Conservation (phyloP, 371 early-diverging fungal species). For the Mortierella sp. region DNA sequence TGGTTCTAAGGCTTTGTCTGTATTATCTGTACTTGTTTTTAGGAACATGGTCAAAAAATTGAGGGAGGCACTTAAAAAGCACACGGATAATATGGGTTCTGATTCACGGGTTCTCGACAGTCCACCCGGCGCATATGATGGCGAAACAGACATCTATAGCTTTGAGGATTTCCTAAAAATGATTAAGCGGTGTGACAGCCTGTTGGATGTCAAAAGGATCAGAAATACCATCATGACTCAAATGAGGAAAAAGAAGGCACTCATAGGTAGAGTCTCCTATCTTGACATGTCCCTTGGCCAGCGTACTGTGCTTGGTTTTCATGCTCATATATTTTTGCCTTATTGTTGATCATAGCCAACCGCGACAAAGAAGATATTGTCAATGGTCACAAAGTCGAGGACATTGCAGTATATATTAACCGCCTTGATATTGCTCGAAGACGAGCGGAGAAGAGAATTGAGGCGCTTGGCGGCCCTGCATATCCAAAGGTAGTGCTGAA, state of each 20-base stretch:
- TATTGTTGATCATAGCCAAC: slow-evolving; percentile 58
- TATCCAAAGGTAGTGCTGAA: slow-evolving; percentile 56
- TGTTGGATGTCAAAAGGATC: slow-evolving; percentile 71
- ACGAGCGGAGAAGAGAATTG: slow-evolving; percentile 79
- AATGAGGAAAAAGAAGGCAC: slow-evolving; percentile 73
- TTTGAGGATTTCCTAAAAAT: slow-evolving; percentile 81
- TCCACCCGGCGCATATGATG: slow-evolving; percentile 34
- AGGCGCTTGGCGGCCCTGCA: slow-evolving; percentile 64
- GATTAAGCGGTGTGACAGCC: slow-evolving; percentile 78
- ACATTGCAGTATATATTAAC: slow-evolving; percentile 77
- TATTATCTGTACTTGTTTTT: not conserved
- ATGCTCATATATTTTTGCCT: not conserved
- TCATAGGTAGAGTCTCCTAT: slow-evolving; percentile 55
- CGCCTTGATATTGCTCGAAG: slow-evolving; percentile 77
- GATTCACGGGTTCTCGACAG: slow-evolving; percentile 28
- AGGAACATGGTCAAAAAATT: slow-evolving; percentile 78
- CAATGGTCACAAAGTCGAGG: slow-evolving; percentile 84
- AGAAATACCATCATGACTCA: slow-evolving; percentile 80
- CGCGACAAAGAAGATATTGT: slow-evolving; percentile 78
- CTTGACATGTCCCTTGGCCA: not conserved
- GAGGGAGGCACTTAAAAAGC: slow-evolving; percentile 75
- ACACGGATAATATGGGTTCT: slow-evolving; percentile 61
- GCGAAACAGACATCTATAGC: slow-evolving; percentile 59
- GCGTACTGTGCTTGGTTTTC: no score
- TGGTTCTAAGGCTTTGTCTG: not conserved